A percentile compares a stretch with the other conserved stretches of the same genome.
Conservation (phyloP, 495 filamentous ascomycete species). For the Pseudomonodictys pantanalensis region DNA sequence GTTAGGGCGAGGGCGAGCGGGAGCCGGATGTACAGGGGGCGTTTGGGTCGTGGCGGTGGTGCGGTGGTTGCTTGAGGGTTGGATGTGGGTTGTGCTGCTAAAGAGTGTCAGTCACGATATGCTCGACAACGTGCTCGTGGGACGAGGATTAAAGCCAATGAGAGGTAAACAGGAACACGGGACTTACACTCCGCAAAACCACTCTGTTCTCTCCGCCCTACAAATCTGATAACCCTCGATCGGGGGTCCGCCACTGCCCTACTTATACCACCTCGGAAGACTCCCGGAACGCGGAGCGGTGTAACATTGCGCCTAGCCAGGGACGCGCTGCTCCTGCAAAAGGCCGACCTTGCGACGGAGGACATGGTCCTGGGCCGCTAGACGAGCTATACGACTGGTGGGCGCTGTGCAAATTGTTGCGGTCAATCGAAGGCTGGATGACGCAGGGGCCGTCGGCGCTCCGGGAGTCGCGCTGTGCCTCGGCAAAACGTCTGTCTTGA, state of each 20-base stretch:
- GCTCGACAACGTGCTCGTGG: neutral
- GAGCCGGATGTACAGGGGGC: neutral
- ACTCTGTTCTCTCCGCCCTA: neutral
- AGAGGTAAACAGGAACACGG: neutral
- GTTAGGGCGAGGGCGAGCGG: slow-evolving; percentile 1
- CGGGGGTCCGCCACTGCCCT: neutral
- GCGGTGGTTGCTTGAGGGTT: neutral
- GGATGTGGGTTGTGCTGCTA: neutral
- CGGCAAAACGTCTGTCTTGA: too few species aligned
- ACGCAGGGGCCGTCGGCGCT: too few species aligned
- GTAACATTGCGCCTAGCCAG: slow-evolving; percentile 13
- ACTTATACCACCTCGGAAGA: neutral
- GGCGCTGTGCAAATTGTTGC: too few species aligned
- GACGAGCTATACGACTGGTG: too few species aligned
- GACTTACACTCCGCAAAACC: neutral
- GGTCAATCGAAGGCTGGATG: too few species aligned
- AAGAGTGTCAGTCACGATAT: neutral
- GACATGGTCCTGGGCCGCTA: neutral
- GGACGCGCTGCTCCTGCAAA: neutral
- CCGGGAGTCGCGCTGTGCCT: too few species aligned
- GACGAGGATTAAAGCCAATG: neutral
- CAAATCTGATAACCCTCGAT: neutral
- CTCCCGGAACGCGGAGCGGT: slow-evolving; percentile 8
- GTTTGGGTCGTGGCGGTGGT: neutral
- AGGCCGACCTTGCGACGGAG: slow-evolving; percentile 17